Percentiles rank a stretch among this genome's conserved stretches.
Conservation (phyloP, 768 basidiomycete genomes). For the Cubamyces sp. region DNA sequence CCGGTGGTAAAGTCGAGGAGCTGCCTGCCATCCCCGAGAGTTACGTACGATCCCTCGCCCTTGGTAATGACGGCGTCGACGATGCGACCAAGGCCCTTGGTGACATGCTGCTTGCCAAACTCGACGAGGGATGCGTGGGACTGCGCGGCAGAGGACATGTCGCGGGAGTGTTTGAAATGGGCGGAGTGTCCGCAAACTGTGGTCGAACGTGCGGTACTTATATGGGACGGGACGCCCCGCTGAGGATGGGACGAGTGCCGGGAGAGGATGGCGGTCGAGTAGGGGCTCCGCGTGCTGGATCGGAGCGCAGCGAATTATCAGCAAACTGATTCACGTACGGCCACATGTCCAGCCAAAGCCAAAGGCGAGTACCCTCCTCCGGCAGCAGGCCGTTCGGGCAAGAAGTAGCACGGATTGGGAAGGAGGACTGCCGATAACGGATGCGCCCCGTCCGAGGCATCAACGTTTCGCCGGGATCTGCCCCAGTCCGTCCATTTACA, state of each 20-base stretch:
- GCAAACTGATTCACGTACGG: no score
- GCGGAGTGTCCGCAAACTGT: background rate
- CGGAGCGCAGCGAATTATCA: background rate
- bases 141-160: constrained; percentile 22
- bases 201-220: background rate
- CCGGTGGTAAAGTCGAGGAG: constrained; percentile 88
- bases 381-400: no score
- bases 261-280: constrained; percentile 9
- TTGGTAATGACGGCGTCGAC: constrained; percentile 63
- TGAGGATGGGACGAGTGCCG: constrained; percentile 6
- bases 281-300: constrained; percentile 9
- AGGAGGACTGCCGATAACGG: constrained; percentile 3
- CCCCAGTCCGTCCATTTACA: background rate
- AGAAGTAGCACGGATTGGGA: no score
- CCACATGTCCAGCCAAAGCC: no score
- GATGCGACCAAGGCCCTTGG: constrained; percentile 46
- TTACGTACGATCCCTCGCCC: constrained; percentile 75
- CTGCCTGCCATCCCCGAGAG: constrained; percentile 70
- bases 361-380: background rate
- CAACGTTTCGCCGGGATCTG: background rate
- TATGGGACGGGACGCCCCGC: constrained; percentile 6
- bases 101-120: constrained; percentile 50
- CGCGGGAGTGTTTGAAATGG: constrained; percentile 10
- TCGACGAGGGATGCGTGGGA: constrained; percentile 31
- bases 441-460: constrained; percentile 1